Evolutionary conservation across 768 basidiomycete species (phyloP), one percentile per base, ranked within the genome.

Genomic region (Botryobasidium botryosum): DNA sequence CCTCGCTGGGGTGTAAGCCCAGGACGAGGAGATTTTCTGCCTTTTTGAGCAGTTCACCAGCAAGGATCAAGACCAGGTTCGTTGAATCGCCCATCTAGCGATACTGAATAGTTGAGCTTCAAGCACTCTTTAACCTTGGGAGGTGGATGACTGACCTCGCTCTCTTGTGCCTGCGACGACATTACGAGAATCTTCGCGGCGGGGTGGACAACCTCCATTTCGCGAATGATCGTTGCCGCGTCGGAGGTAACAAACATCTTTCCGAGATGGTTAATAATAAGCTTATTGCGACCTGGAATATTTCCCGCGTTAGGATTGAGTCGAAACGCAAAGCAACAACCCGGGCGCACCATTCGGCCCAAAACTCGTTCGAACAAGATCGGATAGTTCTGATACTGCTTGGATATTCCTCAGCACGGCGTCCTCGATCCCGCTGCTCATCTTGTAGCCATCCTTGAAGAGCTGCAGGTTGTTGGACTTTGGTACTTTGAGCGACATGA

Each of bases 131-230:
- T n/a, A n/a, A n/a, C n/a, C n/a, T n/a, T n/a, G 39, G n/a, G n/a
- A n/a, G n/a, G n/a, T n/a, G n/a, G n/a, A n/a, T n/a, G n/a, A 50
- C 74, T 50, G 47, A 87, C 90, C 73, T 97, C 92, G 0, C 77
- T 61, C 60, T 96, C 94, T 60, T 97, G 94, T 10, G 92, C 85
- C 57, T 96, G 90, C 23, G 84, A 86, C 23, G 90, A 87, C 88
- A 96, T 94, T 12, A 96, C 92, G n/a, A 97, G 66, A n/a, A 99
- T 68, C 59, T 97, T 99, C 26, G 91, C 94, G 4, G 92, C 94
- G 1, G 94, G 94, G 62, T 99, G 94, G 13, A 97, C 88, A 46
- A 99, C 88, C 59, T 99, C 94, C 57, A 97, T 78, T 65, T 99
- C 94, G 52, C 81, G 74, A 56, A 99, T 88, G 62, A 99, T 97